These are phyloP conservation scores for Zygoascus ofunaensis DNA, from an alignment of 805 yeast species.

Conservation along the genomic window DNA sequence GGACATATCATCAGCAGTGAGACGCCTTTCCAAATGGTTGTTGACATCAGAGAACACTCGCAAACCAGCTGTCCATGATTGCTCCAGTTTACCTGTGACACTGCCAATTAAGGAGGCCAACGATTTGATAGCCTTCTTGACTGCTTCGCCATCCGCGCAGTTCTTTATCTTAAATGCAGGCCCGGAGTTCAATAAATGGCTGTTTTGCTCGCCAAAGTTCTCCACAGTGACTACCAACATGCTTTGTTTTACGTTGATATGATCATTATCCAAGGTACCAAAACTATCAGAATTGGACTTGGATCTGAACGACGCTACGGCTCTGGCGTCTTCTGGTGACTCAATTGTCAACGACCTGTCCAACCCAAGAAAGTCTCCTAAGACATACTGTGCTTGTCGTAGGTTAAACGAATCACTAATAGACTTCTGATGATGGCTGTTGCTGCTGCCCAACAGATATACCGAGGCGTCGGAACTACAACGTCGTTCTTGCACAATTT, in stretches of 20 bases:
- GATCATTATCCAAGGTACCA: no score
- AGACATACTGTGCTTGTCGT: conserved; percentile 16
- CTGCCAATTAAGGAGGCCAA: conserved; percentile 6
- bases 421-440: neutral
- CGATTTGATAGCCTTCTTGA: conserved; percentile 8
- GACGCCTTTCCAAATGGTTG: neutral
- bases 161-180: conserved; percentile 16
- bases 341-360: conserved; percentile 5
- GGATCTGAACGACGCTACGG: conserved; percentile 9
- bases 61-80: conserved; percentile 1
- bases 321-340: conserved; percentile 10
- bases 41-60: neutral
- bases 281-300: conserved; percentile 3
- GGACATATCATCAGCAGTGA: neutral
- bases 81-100: conserved; percentile 1
- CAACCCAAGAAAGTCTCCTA: conserved; percentile 16
- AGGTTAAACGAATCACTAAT: conserved; percentile 1
- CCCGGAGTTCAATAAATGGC: neutral
- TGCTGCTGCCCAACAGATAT: neutral
- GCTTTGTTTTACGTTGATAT: no score
- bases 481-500: no score
- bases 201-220: conserved; percentile 5
- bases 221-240: conserved; percentile 11
- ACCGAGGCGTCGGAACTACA: conserved; percentile 3
- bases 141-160: conserved; percentile 7